These are phyloP conservation scores for Chlamydomonas asymmetrica DNA, from an alignment of 139 green algal genomes.

Conservation along the genomic window DNA sequence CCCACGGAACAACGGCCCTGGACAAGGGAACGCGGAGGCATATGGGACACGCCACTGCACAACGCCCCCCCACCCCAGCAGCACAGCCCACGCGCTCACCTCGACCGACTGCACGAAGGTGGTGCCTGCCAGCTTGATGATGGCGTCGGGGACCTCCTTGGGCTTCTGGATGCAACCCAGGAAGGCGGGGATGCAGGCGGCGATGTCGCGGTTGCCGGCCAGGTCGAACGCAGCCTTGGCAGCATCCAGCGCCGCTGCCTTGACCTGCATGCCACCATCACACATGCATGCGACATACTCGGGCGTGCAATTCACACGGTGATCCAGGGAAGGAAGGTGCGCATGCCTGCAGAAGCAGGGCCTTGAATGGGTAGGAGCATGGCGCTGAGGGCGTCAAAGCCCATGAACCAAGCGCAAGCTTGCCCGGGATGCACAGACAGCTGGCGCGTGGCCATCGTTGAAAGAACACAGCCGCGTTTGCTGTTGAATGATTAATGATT, in stretches of 20 bases:
- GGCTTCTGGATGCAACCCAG: slow-evolving; percentile 62
- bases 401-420: neutral
- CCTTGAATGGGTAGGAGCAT: neutral
- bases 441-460: neutral
- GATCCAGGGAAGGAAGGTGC: neutral
- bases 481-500: no score
- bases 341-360: neutral
- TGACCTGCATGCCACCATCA: no score
- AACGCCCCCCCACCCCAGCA: no score
- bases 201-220: slow-evolving; percentile 90
- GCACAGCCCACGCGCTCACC: neutral
- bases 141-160: slow-evolving; percentile 72
- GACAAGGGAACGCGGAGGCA: neutral
- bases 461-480: no score
- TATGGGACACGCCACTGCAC: no score
- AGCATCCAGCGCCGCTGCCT: slow-evolving; percentile 53
- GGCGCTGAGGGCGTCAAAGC: no score
- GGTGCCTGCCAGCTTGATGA: slow-evolving; percentile 85
- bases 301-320: no score
- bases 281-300: no score
- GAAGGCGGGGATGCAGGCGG: slow-evolving; percentile 80
- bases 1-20: neutral
- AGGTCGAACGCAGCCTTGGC: slow-evolving; percentile 49
- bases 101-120: slow-evolving; percentile 83
- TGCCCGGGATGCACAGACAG: neutral